Evolutionary conservation across 164 flowering plant species (phyloP).

Genomic region (Tetrastigma voinierianum): DNA sequence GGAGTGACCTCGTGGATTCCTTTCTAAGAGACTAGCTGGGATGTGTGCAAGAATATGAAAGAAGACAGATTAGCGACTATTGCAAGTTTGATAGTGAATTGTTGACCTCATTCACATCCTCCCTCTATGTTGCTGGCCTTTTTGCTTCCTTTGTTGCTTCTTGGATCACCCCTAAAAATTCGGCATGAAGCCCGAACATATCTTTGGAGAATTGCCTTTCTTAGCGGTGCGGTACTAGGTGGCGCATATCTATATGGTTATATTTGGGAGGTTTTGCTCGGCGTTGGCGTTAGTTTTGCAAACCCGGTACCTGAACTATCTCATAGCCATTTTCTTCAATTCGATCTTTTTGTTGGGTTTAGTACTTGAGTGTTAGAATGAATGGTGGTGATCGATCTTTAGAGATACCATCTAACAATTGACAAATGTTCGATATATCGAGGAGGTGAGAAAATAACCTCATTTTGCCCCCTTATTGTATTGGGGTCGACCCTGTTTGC

Average conservation of each 20-base stretch:
- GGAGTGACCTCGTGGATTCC: slow-evolving; percentile 82
- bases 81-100: too few relatives aligned
- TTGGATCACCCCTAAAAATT: slow-evolving; percentile 35
- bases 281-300: slow-evolving; percentile 73
- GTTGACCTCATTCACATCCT: too few relatives aligned
- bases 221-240: slow-evolving; percentile 53
- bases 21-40: slow-evolving; percentile 62
- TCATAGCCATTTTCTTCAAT: not conserved
- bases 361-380: too few relatives aligned
- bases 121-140: slow-evolving; percentile 64
- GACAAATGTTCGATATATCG: too few relatives aligned
- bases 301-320: slow-evolving; percentile 59
- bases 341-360: too few relatives aligned
- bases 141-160: slow-evolving; percentile 51
- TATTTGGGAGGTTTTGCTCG: slow-evolving; percentile 68
- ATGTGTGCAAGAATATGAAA: slow-evolving; percentile 46
- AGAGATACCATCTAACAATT: too few relatives aligned
- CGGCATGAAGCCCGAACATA: slow-evolving; percentile 58
- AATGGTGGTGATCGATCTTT: too few relatives aligned
- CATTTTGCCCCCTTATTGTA: too few relatives aligned
- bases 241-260: slow-evolving; percentile 58
- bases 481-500: too few relatives aligned
- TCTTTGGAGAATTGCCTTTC: slow-evolving; percentile 55
- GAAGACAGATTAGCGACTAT: slow-evolving; percentile 49
- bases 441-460: too few relatives aligned